phyloP scores from a whole-genome alignment of 306 rosid species.

The Prunus campanulata region DNA sequence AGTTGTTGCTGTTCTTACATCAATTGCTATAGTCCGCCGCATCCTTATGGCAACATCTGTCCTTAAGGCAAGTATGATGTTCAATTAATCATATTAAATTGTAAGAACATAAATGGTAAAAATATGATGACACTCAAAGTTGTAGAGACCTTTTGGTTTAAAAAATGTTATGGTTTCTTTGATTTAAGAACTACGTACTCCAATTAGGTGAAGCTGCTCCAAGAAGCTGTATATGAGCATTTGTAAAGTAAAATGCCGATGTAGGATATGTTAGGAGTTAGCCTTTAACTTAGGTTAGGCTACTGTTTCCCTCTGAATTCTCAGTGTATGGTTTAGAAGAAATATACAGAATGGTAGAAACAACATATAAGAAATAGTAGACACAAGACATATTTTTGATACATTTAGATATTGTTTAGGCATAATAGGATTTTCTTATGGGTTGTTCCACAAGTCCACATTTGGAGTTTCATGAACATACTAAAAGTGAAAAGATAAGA shows the following conservation, averaged over 20 bases:
- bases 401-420: neutral
- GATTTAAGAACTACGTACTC: neutral
- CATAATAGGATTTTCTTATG: neutral
- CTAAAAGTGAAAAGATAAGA: neutral
- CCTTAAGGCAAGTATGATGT: constrained; percentile 69
- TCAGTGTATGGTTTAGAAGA: neutral
- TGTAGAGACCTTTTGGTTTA: neutral
- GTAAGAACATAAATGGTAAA: neutral
- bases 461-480: neutral
- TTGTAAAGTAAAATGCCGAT: neutral
- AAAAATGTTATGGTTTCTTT: neutral
- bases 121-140: neutral
- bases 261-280: neutral
- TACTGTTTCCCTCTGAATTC: neutral
- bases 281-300: neutral
- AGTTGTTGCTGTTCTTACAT: constrained; percentile 77
- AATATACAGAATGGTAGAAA: neutral
- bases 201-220: neutral
- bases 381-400: neutral
- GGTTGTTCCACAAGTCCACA: neutral
- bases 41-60: constrained; percentile 99
- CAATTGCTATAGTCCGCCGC: constrained; percentile 89
- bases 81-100: neutral
- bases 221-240: neutral
- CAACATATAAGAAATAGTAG: neutral